Base-by-base conservation (phyloP, 2,329 filamentous ascomycete species). In the Clarireedia hainanense region DNA sequence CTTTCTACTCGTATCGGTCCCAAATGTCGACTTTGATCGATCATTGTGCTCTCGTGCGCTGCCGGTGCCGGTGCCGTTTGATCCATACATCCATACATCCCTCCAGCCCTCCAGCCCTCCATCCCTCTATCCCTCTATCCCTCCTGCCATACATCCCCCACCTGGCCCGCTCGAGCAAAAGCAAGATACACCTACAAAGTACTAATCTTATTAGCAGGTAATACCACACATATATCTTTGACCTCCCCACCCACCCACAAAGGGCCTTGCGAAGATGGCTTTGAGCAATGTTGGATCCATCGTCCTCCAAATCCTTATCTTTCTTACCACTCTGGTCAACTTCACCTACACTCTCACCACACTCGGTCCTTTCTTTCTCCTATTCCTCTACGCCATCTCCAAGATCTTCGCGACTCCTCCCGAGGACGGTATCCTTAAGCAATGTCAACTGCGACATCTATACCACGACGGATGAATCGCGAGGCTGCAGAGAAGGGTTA, bases 291-390 rank as follows among this genome's bases (percentile, higher is more conserved):
- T 80, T 26, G 77, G 77, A 49, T 74, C 77, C n/a, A 69, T 78
- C 36, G 66, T 80, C 59, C 69, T 80, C 50, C 72, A 78, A 61
- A 71, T 79, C 60, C 69, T 79, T 52, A 75, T 80, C 63, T 80
- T 80, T 64, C 69, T 80, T 60, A 77, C 75, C 42, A 78, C 77
- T 51, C 69, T 80, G 54, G 72, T 78, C 58, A 79, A 80, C 66
- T 76, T 80, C 64, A 74, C 74, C 64, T 74, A 77, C 58, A 76
- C 75, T 56, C 71, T 80, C 57, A 71, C 75, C 17, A 71, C 76
- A 58, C 73, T 76, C 52, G 76, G 79, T 57, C 74, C 76, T 15
- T 69, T 75, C 47, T 58, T 75, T 9, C 69, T 80, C 26, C 68
- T 78, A 47, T 65, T 68, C 24, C 69, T 80, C 6, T 80, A 80